These are phyloP conservation scores for Manihot esculenta DNA, from an alignment of 441 rosid genomes.

Conservation along the genomic window DNA sequence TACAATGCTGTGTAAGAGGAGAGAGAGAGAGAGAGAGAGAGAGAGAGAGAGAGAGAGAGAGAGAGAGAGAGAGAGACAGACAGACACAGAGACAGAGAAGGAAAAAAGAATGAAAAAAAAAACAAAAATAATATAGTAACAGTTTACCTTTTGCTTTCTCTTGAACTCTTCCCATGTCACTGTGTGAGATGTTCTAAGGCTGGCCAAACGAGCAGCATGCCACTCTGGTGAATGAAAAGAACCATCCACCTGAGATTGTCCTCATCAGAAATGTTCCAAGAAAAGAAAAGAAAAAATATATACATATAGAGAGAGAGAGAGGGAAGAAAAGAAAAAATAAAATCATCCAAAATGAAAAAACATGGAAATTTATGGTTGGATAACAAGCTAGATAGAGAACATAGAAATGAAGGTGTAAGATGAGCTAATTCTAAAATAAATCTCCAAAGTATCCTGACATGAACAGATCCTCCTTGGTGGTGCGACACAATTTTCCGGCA, in stretches of 20 bases:
- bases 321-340: background rate
- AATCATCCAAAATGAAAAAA: constrained; percentile 16
- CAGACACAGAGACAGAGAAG: too few relatives aligned
- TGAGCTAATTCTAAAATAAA: background rate
- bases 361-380: too few relatives aligned
- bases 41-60: too few relatives aligned
- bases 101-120: too few relatives aligned
- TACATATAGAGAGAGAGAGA: too few relatives aligned
- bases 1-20: background rate
- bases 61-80: too few relatives aligned
- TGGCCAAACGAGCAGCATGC: constrained; percentile 99
- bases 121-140: background rate
- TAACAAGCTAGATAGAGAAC: background rate
- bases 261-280: constrained; percentile 81
- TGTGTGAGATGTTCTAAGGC: constrained; percentile 92
- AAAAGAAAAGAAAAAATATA: constrained; percentile 10
- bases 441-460: background rate
- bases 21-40: too few relatives aligned
- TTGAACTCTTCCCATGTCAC: constrained; percentile 95
- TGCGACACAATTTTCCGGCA: background rate
- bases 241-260: constrained; percentile 99
- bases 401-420: background rate
- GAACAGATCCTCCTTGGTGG: background rate
- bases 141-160: constrained; percentile 79
- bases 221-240: constrained; percentile 99